Evolutionary conservation across 257 asterid species (phyloP).

Genomic region (Solanum tarijense): DNA sequence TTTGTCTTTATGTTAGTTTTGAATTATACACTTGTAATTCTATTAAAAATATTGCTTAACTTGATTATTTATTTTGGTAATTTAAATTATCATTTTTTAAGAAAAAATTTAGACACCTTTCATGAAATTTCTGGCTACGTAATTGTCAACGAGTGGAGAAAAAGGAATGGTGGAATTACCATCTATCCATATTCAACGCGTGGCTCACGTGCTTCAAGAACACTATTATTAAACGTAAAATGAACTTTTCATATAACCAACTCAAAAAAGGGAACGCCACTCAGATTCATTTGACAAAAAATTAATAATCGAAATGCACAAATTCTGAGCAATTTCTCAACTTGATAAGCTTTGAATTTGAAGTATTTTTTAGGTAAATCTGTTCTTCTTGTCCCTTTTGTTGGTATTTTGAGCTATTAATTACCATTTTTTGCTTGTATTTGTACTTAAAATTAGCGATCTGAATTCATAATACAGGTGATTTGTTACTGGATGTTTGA

Average conservation of each 20-base stretch:
- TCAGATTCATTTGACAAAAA: not conserved
- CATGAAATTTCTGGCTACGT: no score
- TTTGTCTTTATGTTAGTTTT: no score
- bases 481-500: not conserved
- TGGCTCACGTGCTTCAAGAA: not conserved
- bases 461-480: not conserved
- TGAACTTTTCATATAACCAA: not conserved
- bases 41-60: no score
- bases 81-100: no score
- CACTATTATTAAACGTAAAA: not conserved
- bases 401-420: not conserved
- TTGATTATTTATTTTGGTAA: no score
- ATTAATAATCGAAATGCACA: not conserved
- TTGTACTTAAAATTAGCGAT: not conserved
- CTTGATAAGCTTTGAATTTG: not conserved
- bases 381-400: not conserved
- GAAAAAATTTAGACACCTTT: no score
- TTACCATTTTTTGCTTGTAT: not conserved
- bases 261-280: not conserved
- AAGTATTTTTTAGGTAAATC: not conserved
- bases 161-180: not conserved
- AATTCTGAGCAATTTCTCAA: not conserved
- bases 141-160: not conserved
- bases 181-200: not conserved
- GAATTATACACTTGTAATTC: no score